Conservation (phyloP, 164 flowering plant species). For the Umbellularia californica region DNA sequence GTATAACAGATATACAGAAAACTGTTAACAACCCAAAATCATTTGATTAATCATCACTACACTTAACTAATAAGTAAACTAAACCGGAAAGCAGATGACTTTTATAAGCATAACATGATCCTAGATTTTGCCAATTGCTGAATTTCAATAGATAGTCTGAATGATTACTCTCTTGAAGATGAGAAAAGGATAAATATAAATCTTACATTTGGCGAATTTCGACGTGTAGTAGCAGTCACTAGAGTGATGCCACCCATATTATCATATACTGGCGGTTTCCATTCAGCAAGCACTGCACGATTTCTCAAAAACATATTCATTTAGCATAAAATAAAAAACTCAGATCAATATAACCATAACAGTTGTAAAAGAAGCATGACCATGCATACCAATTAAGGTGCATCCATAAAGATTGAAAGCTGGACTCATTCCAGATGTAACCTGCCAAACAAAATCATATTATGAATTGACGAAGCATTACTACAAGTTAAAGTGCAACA, state of each 20-base stretch:
- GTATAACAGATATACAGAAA: too few relatives aligned
- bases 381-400: slow-evolving; percentile 72
- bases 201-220: slow-evolving; percentile 96
- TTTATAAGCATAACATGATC: too few relatives aligned
- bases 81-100: too few relatives aligned
- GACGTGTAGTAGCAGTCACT: slow-evolving; percentile 92
- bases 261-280: slow-evolving; percentile 98
- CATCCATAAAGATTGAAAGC: slow-evolving; percentile 94
- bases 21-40: too few relatives aligned
- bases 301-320: neutral
- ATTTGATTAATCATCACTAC: too few relatives aligned
- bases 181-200: neutral
- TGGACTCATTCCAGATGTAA: slow-evolving; percentile 99
- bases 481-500: neutral
- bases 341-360: neutral
- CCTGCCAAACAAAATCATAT: slow-evolving; percentile 35
- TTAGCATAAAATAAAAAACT: neutral
- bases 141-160: neutral
- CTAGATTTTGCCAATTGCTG: too few relatives aligned
- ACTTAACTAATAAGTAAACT: too few relatives aligned
- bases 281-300: slow-evolving; percentile 88
- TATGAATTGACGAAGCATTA: neutral
- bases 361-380: neutral
- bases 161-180: neutral
- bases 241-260: slow-evolving; percentile 68